phyloP scores from a whole-genome alignment of 306 rosid genomes.

The Malus sylvestris region DNA sequence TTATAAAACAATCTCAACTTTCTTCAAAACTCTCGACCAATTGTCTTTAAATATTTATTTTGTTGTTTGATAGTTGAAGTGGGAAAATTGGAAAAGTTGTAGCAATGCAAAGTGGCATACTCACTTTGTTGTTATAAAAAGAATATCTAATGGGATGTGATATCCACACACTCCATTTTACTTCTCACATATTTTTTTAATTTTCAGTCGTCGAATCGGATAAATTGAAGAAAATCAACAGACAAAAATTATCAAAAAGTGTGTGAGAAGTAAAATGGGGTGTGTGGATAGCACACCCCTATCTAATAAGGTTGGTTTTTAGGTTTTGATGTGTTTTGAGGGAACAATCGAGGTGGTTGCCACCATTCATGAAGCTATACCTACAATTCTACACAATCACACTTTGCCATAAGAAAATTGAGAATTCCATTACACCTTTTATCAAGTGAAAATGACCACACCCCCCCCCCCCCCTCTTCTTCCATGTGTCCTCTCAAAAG shows the following conservation, averaged over 20 bases:
- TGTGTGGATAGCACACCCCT: too few relatives aligned
- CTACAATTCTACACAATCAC: background rate
- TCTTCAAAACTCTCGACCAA: background rate
- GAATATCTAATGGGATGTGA: background rate
- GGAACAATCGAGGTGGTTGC: conserved; percentile 7
- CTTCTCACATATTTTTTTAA: too few relatives aligned
- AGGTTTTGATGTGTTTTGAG: background rate
- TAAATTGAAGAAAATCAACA: too few relatives aligned
- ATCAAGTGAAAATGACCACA: background rate
- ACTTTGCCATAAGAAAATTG: background rate
- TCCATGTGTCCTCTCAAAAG: conserved; percentile 22
- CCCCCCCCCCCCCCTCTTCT: background rate
- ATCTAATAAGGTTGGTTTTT: background rate
- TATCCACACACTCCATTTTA: too few relatives aligned
- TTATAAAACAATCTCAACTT: too few relatives aligned
- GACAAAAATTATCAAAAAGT: too few relatives aligned
- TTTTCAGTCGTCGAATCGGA: too few relatives aligned
- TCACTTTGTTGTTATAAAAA: background rate
- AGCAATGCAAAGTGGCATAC: background rate
- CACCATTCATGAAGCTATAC: background rate
- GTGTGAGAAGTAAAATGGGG: too few relatives aligned
- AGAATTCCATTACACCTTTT: background rate
- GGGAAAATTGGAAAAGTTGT: background rate
- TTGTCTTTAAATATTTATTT: too few relatives aligned
- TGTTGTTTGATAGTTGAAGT: background rate